Evolutionary conservation across 2,329 filamentous ascomycete genomes (phyloP).

Genomic region (Colletotrichum sp.): DNA sequence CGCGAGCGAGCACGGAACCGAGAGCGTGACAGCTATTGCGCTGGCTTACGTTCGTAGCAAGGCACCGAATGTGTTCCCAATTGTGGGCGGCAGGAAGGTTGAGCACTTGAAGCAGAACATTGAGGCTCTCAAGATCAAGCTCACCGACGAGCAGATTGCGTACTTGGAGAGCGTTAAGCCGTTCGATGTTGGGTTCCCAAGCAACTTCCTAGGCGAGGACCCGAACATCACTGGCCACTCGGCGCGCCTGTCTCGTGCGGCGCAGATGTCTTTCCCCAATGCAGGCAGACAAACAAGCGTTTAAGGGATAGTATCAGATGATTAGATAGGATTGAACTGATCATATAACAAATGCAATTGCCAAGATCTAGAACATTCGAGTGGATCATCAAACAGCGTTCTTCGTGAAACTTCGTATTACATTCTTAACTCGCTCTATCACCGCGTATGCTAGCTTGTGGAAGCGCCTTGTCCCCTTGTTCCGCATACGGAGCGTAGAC

Average conservation of each 20-base stretch:
- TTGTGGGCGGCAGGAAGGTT: slow-evolving; percentile 57
- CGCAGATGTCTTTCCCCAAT: slow-evolving; percentile 17
- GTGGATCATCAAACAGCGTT: neutral
- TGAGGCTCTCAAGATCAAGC: slow-evolving; percentile 52
- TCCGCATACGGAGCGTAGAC: neutral
- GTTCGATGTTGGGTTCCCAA: slow-evolving; percentile 64
- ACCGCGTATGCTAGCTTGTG: neutral
- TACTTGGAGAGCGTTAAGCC: slow-evolving; percentile 57
- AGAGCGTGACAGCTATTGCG: slow-evolving; percentile 62
- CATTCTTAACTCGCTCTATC: neutral
- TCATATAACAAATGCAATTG: neutral
- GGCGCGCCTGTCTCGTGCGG: neutral
- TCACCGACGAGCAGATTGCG: slow-evolving; percentile 57
- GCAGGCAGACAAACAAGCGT: slow-evolving; percentile 1
- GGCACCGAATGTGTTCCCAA: slow-evolving; percentile 57
- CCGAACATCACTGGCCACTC: slow-evolving; percentile 21
- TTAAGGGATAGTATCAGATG: accelerated
- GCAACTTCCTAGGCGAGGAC: slow-evolving; percentile 42
- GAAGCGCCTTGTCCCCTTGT: neutral
- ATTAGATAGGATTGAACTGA: neutral
- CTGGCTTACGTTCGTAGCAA: slow-evolving; percentile 58
- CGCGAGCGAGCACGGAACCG: slow-evolving; percentile 59
- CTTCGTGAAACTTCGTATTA: accelerated
- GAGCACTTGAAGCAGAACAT: slow-evolving; percentile 63
- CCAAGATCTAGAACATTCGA: neutral